Evolutionary conservation across 768 basidiomycete genomes (phyloP).

Genomic region (Suillus subluteus): DNA sequence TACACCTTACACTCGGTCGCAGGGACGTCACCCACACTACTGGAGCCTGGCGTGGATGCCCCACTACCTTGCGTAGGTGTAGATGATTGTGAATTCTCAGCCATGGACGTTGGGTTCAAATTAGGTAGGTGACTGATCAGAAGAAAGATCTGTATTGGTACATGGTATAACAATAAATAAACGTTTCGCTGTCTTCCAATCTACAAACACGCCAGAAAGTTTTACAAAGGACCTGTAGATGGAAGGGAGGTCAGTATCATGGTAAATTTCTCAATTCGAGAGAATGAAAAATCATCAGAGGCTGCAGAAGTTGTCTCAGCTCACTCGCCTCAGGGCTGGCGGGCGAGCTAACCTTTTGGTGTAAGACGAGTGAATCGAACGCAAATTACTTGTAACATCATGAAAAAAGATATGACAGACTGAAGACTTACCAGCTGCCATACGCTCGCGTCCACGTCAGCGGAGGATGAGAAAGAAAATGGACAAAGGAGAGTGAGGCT

Average conservation of each 20-base stretch:
- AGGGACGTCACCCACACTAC: background rate
- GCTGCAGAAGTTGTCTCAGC: conserved; percentile 66
- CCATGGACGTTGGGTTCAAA: conserved; percentile 24
- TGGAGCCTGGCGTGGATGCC: background rate
- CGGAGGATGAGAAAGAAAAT: background rate
- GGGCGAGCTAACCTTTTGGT: conserved; percentile 80
- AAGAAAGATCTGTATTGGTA: conserved; percentile 16
- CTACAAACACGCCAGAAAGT: conserved; percentile 6
- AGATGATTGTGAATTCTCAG: conserved; percentile 22
- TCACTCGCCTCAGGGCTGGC: conserved; percentile 66
- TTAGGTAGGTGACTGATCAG: conserved; percentile 22
- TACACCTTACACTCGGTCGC: conserved; percentile 49
- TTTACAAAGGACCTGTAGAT: background rate
- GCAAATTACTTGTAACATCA: conserved; percentile 87
- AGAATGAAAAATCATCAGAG: conserved; percentile 51
- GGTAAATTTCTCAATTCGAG: background rate
- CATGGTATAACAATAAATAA: conserved; percentile 16
- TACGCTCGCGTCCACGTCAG: background rate
- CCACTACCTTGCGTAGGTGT: background rate
- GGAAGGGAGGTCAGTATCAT: background rate
- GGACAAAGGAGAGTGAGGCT: background rate
- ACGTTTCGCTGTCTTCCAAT: conserved; percentile 8
- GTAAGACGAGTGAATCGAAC: conserved; percentile 70
- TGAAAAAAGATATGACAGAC: conserved; percentile 25
- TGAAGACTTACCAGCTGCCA: conserved; percentile 27